phyloP scores from a whole-genome alignment of 805 yeast genomes.

The Candida ponderosae region DNA sequence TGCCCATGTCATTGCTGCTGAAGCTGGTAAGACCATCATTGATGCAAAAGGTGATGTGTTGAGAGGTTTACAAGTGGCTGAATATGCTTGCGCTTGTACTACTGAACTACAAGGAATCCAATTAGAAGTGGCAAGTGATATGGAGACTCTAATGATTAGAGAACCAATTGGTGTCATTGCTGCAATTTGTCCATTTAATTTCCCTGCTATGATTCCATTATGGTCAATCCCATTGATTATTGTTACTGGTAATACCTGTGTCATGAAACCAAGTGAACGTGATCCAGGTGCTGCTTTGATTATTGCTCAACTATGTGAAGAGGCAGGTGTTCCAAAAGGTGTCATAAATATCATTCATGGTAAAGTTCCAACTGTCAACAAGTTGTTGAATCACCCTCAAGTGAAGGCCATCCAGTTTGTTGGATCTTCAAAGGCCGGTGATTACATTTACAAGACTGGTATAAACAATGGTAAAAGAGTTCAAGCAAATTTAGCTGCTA shows the following conservation, averaged over 20 bases:
- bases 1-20: slow-evolving; percentile 56
- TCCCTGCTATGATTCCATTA: slow-evolving; percentile 73
- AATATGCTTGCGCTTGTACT: slow-evolving; percentile 61
- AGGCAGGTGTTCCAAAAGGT: slow-evolving; percentile 72
- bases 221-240: slow-evolving; percentile 49
- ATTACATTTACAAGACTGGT: slow-evolving; percentile 61
- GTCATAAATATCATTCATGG: slow-evolving; percentile 69
- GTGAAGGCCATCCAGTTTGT: slow-evolving; percentile 71
- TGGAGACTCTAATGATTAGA: slow-evolving; percentile 69
- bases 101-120: slow-evolving; percentile 55
- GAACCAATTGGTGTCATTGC: slow-evolving; percentile 71
- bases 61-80: slow-evolving; percentile 74
- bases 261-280: slow-evolving; percentile 62
- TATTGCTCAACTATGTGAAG: slow-evolving; percentile 56
- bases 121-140: slow-evolving; percentile 61
- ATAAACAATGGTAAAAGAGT: slow-evolving; percentile 68
- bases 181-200: slow-evolving; percentile 76
- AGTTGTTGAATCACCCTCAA: slow-evolving; percentile 59
- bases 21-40: slow-evolving; percentile 71
- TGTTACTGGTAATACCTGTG: slow-evolving; percentile 67
- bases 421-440: slow-evolving; percentile 70
- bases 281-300: slow-evolving; percentile 75
- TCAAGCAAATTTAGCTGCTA: slow-evolving; percentile 72
- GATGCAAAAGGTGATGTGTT: slow-evolving; percentile 73
- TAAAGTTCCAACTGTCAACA: slow-evolving; percentile 62